Evolutionary conservation across 2,329 filamentous ascomycete species (phyloP).

Genomic region (Ceratocystiopsis minuta): DNA sequence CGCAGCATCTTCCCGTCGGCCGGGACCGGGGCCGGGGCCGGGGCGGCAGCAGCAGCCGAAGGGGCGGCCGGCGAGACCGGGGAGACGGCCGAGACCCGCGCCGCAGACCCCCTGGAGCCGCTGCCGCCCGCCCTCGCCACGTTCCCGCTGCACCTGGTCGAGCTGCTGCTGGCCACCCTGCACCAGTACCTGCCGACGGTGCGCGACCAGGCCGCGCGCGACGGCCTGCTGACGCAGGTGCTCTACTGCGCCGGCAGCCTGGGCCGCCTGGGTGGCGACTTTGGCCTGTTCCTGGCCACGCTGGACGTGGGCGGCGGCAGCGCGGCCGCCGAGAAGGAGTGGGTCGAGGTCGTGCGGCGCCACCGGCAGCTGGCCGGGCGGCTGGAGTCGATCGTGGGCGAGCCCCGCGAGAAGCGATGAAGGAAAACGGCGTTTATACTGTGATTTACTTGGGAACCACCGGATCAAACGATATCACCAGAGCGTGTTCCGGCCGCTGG

Average conservation of each 20-base stretch:
- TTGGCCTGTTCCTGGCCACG: conserved; percentile 68
- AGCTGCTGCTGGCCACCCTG: conserved; percentile 62
- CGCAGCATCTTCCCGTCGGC: conserved; percentile 58
- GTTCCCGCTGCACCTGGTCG: conserved; percentile 69
- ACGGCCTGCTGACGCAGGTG: conserved; percentile 81
- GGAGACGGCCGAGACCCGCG: background rate
- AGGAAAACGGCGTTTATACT: too few relatives aligned
- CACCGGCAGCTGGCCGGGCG: conserved; percentile 71
- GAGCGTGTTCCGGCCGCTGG: too few relatives aligned
- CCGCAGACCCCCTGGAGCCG: conserved; percentile 28
- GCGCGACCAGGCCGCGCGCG: conserved; percentile 58
- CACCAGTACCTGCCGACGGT: conserved; percentile 64
- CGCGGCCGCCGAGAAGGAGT: conserved; percentile 39
- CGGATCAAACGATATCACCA: too few relatives aligned
- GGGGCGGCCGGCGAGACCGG: too few relatives aligned
- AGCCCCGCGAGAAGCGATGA: conserved; percentile 20
- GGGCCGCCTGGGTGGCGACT: conserved; percentile 78
- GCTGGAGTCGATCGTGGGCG: conserved; percentile 49
- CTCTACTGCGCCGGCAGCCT: conserved; percentile 85
- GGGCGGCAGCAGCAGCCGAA: too few relatives aligned
- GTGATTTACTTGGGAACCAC: too few relatives aligned
- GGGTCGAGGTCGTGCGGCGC: conserved; percentile 77
- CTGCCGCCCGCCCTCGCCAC: conserved; percentile 63
- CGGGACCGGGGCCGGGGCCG: too few relatives aligned
- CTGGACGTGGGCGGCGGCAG: conserved; percentile 23